phyloP scores from a whole-genome alignment of 2,329 filamentous ascomycete genomes.

The Aureobasidium sp. region DNA sequence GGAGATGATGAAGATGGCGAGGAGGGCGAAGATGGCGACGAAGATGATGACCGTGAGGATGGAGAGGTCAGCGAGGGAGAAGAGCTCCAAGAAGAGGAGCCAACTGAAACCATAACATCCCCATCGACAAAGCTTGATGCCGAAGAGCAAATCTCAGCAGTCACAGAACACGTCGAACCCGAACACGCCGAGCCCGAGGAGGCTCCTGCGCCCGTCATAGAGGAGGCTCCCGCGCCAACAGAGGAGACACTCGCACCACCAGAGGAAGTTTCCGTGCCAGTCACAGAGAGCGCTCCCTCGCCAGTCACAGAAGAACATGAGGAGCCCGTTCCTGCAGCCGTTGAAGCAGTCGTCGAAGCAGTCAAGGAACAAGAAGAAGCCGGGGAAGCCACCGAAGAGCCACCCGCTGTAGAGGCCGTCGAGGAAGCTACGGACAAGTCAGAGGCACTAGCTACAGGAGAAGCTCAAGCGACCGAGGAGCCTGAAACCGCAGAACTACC shows the following conservation, averaged over 20 bases:
- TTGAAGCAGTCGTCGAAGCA: not conserved
- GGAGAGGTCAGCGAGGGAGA: conserved; percentile 18
- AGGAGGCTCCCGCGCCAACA: not conserved
- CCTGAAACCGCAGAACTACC: not conserved
- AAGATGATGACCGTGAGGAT: conserved; percentile 38
- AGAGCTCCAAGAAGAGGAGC: not conserved
- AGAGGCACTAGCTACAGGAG: not conserved
- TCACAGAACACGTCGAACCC: not conserved
- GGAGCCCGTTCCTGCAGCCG: not conserved
- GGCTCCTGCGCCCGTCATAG: not conserved
- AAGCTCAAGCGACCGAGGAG: not conserved
- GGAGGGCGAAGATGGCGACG: conserved; percentile 40
- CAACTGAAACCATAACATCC: not conserved
- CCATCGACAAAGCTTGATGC: not conserved
- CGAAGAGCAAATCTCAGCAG: not conserved
- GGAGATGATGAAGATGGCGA: conserved; percentile 44
- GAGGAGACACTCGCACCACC: not conserved
- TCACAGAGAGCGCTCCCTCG: not conserved
- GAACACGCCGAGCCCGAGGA: not conserved
- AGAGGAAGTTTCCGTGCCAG: not conserved
- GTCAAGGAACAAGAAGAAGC: not conserved
- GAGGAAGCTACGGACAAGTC: not conserved
- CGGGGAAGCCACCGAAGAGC: not conserved
- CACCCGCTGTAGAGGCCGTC: not conserved
- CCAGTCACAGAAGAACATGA: not conserved